Conservation (phyloP, 202 grass and related monocot species). For the Zoysia matrella region DNA sequence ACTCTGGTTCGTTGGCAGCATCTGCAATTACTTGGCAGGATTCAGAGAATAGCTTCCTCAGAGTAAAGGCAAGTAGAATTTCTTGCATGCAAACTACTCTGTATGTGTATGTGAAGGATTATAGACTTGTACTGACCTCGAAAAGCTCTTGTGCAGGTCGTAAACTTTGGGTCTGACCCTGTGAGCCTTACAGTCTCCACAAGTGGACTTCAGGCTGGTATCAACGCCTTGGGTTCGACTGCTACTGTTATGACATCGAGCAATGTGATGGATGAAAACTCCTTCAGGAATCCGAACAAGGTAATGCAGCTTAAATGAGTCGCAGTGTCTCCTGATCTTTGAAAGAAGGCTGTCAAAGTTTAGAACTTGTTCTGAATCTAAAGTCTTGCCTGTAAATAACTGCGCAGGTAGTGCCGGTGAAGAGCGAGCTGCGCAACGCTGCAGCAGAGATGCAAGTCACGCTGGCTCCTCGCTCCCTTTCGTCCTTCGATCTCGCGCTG, state of each 20-base stretch:
- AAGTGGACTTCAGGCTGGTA: constrained; percentile 53
- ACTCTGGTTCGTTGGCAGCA: constrained; percentile 58
- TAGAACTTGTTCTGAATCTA: not conserved
- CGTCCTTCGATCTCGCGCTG: too few species aligned
- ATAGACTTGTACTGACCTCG: not conserved
- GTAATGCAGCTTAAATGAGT: constrained; percentile 34
- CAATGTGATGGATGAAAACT: constrained; percentile 88
- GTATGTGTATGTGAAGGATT: not conserved
- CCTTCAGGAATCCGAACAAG: constrained; percentile 78
- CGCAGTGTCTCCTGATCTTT: not conserved
- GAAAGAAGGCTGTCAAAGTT: not conserved
- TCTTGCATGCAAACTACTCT: not conserved
- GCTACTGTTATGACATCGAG: constrained; percentile 70
- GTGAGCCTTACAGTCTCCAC: constrained; percentile 63
- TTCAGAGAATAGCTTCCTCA: constrained; percentile 64
- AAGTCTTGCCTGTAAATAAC: constrained; percentile 20
- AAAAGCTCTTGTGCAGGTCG: constrained; percentile 58
- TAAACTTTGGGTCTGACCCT: constrained; percentile 79
- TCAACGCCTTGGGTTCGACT: constrained; percentile 51
- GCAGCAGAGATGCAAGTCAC: constrained; percentile 62
- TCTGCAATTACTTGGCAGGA: constrained; percentile 86
- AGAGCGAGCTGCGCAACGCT: constrained; percentile 48
- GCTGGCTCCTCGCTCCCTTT: constrained; percentile 30
- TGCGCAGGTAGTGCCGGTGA: constrained; percentile 66
- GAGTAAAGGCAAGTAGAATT: constrained; percentile 66